Evolutionary conservation across 768 basidiomycete genomes (phyloP), one percentile per base, ranked within the genome.

Genomic region (Podaxis sp.): DNA sequence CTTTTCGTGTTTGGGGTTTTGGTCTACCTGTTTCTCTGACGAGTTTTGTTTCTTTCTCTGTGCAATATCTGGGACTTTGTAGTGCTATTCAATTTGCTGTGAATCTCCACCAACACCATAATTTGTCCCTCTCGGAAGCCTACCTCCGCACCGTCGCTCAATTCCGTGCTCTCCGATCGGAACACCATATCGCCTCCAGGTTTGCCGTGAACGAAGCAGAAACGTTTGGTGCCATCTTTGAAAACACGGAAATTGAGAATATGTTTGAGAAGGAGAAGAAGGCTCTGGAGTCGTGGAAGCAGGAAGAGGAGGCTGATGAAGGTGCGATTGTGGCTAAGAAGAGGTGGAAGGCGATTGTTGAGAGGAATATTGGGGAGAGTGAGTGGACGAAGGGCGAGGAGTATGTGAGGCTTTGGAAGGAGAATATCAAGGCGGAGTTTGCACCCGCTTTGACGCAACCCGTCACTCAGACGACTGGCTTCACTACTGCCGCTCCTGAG

Each of bases 151-250:
- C 93, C 30, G 82, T 95, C 9, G 82, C 87, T 4, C 93, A 99
- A 74, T 99, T 95, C 77, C 90, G 93, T 52, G 80, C 93, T 15
- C 82, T 99, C 44, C 88, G 95, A 42, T 88, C 94, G 39, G 90
- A 93, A 74, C 88, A 91, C 68, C 85, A 94, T 68, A 82, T 94
- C 54, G 83, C 92, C 2, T 87, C 86, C 42, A 79, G 82, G 2
- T 85, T 93, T 57, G 96, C 96, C 19, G 84, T 82, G 17, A 77
- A 87, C 69, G 95, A 99, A 75, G 95, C 95, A 13, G 81, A 89
- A 67, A 74, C 84, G 7, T 82, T 90, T 70, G 95, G 95, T 44
- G 86, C 85, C 15, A 71, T 76, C 39, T 92, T 92, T 69, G 77
- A 73, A 2, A 79, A 79, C 11, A 83, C 83, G 15, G 87, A 87